Evolutionary conservation across 768 basidiomycete species (phyloP), one percentile per base, ranked within the genome.

Genomic region (Scleroderma citrinum): DNA sequence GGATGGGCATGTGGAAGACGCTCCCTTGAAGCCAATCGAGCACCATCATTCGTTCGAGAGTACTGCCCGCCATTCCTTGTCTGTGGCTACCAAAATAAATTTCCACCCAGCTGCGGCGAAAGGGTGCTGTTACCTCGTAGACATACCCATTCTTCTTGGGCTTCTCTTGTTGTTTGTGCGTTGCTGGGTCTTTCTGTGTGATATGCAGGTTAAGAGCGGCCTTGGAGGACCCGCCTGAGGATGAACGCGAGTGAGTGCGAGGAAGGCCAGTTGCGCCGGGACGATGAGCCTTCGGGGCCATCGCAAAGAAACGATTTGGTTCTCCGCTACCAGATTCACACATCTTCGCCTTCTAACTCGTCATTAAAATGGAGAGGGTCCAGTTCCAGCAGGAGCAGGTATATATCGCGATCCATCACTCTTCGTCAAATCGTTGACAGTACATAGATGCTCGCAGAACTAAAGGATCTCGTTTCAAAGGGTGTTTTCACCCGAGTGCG

Each of bases 321-420:
- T 66, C 59, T 69, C 64, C 64, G 64, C 64, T 26, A 16, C 38
- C 19, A n/a, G n/a, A n/a, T n/a, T n/a, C n/a, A n/a, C n/a, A n/a
- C n/a, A n/a, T n/a, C n/a, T n/a, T n/a, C n/a, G n/a, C n/a, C n/a
- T n/a, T n/a, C n/a, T n/a, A n/a, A n/a, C n/a, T n/a, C n/a, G n/a
- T n/a, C 5, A 5, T 40, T 56, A 68, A 20, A 52, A 94, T 97
- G 93, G 93, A 97, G 76, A 80, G 90, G 56, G 92, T 95, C 0
- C 87, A 95, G 51, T 94, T 86, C 59, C 83, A 94, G 69, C 88
- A 94, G 67, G 92, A 95, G 82, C 85, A 89, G 82, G 84, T 78
- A 48, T 44, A 72, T 48, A 23, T 46, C 41, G 7, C 7, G 35
- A 30, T 3, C 32, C 44, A 2, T 19, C 12, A 14, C 47, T 1